Evolutionary conservation across 331 rosid genomes (phyloP), one percentile per base, ranked within the genome.

Genomic region (Saraca asoca): DNA sequence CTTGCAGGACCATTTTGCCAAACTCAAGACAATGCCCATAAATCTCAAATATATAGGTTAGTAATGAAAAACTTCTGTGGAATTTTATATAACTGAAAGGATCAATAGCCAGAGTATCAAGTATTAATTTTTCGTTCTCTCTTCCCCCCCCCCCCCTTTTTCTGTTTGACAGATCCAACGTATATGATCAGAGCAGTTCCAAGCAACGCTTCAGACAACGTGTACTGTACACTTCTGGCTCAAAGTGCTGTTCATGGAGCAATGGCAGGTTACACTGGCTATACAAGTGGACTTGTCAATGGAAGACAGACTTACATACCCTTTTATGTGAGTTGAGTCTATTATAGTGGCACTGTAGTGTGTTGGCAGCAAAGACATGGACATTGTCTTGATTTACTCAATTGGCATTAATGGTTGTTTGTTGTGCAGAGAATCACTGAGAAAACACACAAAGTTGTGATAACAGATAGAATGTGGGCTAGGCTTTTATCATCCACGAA

Each of bases 381-480:
- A 44, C 6, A 2, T 44, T 5, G 31, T 61, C 17, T 20, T 56
- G 34, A 0, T 41, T 58, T 53, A 67, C 52, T 12, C 34, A 37
- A 24, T 24, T 24, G 31, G 14, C 12, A 0, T 38, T 70, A 20
- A 51, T 69, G 72, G 48, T 60, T 35, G 48, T 34, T 4, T 64
- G 63, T 43, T 42, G 69, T 68, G 71, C 87, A 90, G 96, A 84
- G 84, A 72, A 79, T 90, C 59, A 87, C 51, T 2, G 95, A 90
- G 85, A 78, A 43, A 15, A 87, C 60, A 68, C 78, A 90, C 75
- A 41, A 82, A 16, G 96, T 90, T 39, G 95, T 90, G 78, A 90
- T 90, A 58, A 90, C 96, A 0, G 96, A 90, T 65, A 83, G 95
- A 79, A 87, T 90, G 96, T 90, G 96, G 96, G 96, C 96, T 19